Percentiles rank a stretch among this genome's conserved stretches.
Evolutionary conservation across 1,139 yeast genomes (phyloP).

Genomic region (Protomyces lactucae-debilis): DNA sequence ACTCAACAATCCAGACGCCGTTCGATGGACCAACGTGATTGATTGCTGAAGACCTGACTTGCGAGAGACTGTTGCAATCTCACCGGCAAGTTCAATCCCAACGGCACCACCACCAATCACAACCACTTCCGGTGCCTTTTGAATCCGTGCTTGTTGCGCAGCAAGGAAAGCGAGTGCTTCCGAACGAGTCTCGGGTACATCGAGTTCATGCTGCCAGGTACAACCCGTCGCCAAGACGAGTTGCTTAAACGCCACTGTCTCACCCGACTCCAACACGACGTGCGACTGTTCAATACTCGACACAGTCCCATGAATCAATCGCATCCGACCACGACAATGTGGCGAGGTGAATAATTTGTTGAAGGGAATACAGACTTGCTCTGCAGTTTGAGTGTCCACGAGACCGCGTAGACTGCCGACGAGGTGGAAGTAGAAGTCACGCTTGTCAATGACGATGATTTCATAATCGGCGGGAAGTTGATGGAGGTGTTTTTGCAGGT

Average conservation of each 20-base stretch:
- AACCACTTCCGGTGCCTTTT: conserved; percentile 6
- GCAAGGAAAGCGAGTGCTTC: conserved; percentile 12
- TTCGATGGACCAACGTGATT: conserved; percentile 15
- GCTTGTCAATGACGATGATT: conserved; percentile 13
- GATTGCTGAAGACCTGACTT: neutral
- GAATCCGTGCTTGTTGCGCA: neutral
- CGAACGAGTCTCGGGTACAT: conserved; percentile 10
- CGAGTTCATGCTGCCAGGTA: conserved; percentile 9
- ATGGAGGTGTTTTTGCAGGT: conserved; percentile 8
- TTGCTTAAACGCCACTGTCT: neutral
- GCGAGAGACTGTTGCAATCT: neutral
- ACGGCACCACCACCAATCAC: conserved; percentile 26
- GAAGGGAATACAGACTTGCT: conserved; percentile 16
- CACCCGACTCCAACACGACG: conserved; percentile 3
- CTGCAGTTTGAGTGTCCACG: neutral
- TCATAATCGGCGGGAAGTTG: conserved; percentile 12
- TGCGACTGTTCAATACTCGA: neutral
- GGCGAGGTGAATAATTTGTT: conserved; percentile 2
- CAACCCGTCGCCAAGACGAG: conserved; percentile 22
- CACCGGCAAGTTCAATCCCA: conserved; percentile 25
- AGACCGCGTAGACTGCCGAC: conserved; percentile 16
- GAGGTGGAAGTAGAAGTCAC: conserved; percentile 18
- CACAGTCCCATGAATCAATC: conserved; percentile 6
- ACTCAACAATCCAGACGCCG: neutral
- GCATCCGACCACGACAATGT: neutral